These are phyloP conservation scores for Favolaschia claudopus DNA, from an alignment of 768 basidiomycete species.

Conservation along the genomic window DNA sequence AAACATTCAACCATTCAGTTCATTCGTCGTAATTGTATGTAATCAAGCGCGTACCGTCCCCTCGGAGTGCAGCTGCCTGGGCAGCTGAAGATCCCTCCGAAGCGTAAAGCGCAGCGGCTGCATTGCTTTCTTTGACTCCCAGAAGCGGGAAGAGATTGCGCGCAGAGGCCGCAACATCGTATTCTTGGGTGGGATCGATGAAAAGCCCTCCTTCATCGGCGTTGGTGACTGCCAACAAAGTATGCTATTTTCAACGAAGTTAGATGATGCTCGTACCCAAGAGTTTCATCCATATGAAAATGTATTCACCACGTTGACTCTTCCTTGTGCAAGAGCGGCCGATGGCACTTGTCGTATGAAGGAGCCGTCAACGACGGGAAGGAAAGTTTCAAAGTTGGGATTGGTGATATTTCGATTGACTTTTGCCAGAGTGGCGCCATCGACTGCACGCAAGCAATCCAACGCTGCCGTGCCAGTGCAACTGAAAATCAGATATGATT, in stretches of 20 bases:
- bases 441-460: conserved; percentile 36
- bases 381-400: conserved; percentile 32
- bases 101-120: conserved; percentile 24
- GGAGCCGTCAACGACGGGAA: conserved; percentile 42
- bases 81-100: conserved; percentile 23
- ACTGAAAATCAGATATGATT: conserved; percentile 4
- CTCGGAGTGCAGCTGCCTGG: no score
- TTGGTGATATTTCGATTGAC: conserved; percentile 26
- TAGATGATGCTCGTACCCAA: background rate
- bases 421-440: conserved; percentile 27
- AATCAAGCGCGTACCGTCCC: no score
- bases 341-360: conserved; percentile 42
- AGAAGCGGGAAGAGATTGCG: conserved; percentile 30
- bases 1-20: no score
- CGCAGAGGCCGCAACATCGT: conserved; percentile 22
- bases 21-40: no score
- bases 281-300: background rate
- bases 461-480: conserved; percentile 19
- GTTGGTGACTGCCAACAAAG: conserved; percentile 34
- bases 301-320: conserved; percentile 43
- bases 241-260: conserved; percentile 4
- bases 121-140: conserved; percentile 13
- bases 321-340: conserved; percentile 33
- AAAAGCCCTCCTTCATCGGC: conserved; percentile 33
- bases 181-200: conserved; percentile 15